Base-by-base conservation (phyloP, 306 rosid genomes). In the Vigna hirtella region DNA sequence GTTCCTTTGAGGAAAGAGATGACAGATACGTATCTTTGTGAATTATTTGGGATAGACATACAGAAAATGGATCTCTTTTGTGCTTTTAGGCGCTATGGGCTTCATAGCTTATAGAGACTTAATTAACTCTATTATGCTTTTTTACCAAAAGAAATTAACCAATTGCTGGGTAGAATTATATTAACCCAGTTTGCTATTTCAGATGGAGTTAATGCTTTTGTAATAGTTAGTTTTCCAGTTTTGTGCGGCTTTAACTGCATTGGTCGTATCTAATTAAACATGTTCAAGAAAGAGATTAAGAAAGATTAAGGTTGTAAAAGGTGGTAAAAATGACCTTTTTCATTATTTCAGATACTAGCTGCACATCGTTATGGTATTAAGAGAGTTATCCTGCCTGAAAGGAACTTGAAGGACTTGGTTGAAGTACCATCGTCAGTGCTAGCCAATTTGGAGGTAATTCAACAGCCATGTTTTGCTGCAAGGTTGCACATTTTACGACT, bases 391-490 rank as follows among this genome's bases (percentile, higher is more conserved):
- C 87, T 96, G 24, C 99, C 99, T 43, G 94, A 96, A 83, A 90
- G 97, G 89, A 96, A 96, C 83, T 79, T 87, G 93, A 96, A 96
- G 81, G 99, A 96, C 88, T 86, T 96, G 79, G 97, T 77, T 76
- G 99, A 96, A 85, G 94, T 96, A 58, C 99, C 99, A 65, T 56
- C 99, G 26, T 85, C 91, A 38, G 97, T 96, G 83, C 89, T 96
- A 59, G 89, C 90, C 47, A 85, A 77, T 83, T 69, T 93, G 83
- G 99, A 96, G 99, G 99, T 93, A 86, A 83, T 73, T 72, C 65
- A 86, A 22, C 40, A 77, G 73, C 45, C 68, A 18, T 79, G 34
- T 77, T 70, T 26, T 71, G 70, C 65, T 45, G 26, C 50, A 18
- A 22, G 18, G 22, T 20, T 76, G 50, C 81, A 38, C 40, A 56